phyloP scores from a whole-genome alignment of 257 asterid genomes.

The Fraxinus cuspidata region DNA sequence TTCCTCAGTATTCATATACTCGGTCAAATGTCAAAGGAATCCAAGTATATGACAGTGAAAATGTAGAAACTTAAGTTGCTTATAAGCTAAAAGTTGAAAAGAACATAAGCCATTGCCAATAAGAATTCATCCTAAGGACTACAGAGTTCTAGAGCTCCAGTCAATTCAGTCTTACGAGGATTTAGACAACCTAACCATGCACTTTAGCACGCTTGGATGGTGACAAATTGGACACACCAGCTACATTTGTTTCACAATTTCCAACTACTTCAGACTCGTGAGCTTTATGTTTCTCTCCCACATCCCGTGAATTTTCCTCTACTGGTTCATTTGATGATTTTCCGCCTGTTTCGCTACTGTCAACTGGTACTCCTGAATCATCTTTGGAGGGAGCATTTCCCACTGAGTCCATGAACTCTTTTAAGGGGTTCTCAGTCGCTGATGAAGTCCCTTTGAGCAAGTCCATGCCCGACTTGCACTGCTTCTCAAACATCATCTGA shows the following conservation, averaged over 20 bases:
- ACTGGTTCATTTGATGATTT: conserved; percentile 13
- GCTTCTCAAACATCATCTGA: conserved; percentile 93
- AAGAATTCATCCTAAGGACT: conserved; percentile 9
- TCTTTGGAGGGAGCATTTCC: conserved; percentile 39
- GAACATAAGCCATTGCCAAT: not conserved
- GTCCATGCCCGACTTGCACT: conserved; percentile 65
- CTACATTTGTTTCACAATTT: conserved; percentile 34
- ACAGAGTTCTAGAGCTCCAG: conserved; percentile 17
- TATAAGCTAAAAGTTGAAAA: conserved; percentile 9
- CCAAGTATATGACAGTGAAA: conserved; percentile 20
- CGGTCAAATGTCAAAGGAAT: conserved; percentile 23
- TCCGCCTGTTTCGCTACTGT: conserved; percentile 26
- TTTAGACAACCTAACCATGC: conserved; percentile 35
- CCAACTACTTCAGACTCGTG: conserved; percentile 32
- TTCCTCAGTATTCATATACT: conserved; percentile 10
- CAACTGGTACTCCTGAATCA: conserved; percentile 26
- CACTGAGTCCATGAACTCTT: conserved; percentile 35
- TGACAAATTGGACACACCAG: conserved; percentile 37
- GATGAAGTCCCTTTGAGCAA: conserved; percentile 53
- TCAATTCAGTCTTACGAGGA: conserved; percentile 23
- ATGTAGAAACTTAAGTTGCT: conserved; percentile 11
- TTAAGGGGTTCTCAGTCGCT: conserved; percentile 39
- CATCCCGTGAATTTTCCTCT: conserved; percentile 34
- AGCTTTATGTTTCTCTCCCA: conserved; percentile 41
- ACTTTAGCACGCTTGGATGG: conserved; percentile 69